Base-by-base conservation (phyloP, 1,139 yeast genomes). In the Pichia sp. region DNA sequence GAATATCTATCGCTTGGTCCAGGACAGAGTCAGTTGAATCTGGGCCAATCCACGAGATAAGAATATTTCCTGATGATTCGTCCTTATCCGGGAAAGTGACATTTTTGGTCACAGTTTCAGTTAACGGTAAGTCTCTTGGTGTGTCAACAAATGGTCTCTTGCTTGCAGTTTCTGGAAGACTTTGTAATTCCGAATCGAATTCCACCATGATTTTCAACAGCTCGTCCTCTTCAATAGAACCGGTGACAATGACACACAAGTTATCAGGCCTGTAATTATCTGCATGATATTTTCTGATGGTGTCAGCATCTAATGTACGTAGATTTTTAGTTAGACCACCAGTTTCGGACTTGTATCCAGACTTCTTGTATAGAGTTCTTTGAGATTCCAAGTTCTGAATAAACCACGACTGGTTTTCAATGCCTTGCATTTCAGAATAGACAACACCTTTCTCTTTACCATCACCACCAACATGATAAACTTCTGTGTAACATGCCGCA, bases 391-490 rank as follows among this genome's bases (percentile, higher is more conserved):
- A 61, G 47, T 69, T 69, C n/a, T 84, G 61, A 21, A 85, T 63
- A 45, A 78, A 82, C 74, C 80, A 78, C n/a, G 88, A 71, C 45
- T 80, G 84, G 49, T 75, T 74, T 56, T 87, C 94, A 38, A 83
- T 79, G 14, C 88, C 97, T 55, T 87, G 96, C 97, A 93, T 93
- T 61, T 93, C 99, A 41, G 94, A 82, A 56, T 83, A 93, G 4
- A 93, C 98, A 27, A 93, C 98, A 45, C 99, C 99, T 54, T 86
- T 86, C 51, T 93, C 98, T 45, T 81, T 78, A 19, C 86, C 96
- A 13, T 75, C 69, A 1, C 94, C 96, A 53, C 91, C 97, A 37
- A 91, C 72, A 56, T 93, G 97, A 56, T 86, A 86, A 6, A 93
- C 98, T 53, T 93, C 99, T 1, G 98, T 91, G 38, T 82, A 64